Base-by-base conservation (phyloP, 2,329 filamentous ascomycete genomes). In the Xylaria multiplex region DNA sequence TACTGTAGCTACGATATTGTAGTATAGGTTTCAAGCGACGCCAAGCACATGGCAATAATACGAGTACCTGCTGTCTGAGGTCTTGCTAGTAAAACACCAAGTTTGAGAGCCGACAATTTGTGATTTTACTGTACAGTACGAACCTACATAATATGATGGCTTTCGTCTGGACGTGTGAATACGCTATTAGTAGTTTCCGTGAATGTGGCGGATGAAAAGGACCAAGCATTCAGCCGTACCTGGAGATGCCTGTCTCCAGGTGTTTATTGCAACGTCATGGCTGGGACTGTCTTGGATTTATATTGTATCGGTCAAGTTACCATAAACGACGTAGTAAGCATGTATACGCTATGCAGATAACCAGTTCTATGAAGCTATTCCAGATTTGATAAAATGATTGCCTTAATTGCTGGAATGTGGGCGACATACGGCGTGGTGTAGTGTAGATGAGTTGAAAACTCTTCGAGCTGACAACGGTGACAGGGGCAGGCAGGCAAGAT, bases 321-420 rank as follows among this genome's bases (percentile, higher is more conserved):
- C 27, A 3, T 45, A 13, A 46, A 43, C 16, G 13, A 24, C 9
- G 53, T 48, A 62, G 30, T 65, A 65, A 65, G 57, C 54, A 53
- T 7, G 16, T 27, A 16, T 6, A 13, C 27, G 22, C 14, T 42
- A 30, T 19, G 35, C 22, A 27, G 43, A 14, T 43, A 24, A 19
- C 19, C 40, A 35, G 22, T 22, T 52, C 46, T 30, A 45, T 42
- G 9, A 52, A 37, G 9, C 14, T 19, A 42, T 49, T 35, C 35
- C n/a, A 46, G 46, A 48, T 52, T 48, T 13, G 9, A 58, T n/a
- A 5, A 58, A 27, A 53, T 53, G 42, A 9, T 54, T 27, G 7
- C 30, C 59, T 55, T 55, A 30, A 30, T 30, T 42, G 32, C 32
- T n/a, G 22, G 30, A 6, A 11, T 22, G 32, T 49, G 42, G 42